A percentile compares a stretch with the other conserved stretches of the same genome.
Conservation (phyloP, 2,329 filamentous ascomycete species). For the Podosphaera xanthii region DNA sequence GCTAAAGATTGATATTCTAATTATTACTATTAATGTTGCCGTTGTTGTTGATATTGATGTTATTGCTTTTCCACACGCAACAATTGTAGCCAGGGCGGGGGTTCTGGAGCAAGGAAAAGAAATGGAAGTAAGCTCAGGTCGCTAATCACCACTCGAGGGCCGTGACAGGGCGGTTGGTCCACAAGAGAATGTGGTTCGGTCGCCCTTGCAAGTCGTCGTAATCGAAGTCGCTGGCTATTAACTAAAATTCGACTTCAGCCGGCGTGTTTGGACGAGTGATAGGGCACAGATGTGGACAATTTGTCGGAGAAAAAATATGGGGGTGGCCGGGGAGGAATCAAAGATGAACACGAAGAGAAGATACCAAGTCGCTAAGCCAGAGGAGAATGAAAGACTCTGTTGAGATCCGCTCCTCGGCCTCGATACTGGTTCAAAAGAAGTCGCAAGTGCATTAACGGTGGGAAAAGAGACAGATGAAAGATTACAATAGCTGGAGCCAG, state of each 20-base stretch:
- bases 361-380: neutral
- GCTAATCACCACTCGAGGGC: neutral
- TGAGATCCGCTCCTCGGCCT: neutral
- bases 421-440: neutral
- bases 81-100: neutral
- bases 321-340: neutral
- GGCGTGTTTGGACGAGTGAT: neutral
- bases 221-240: neutral
- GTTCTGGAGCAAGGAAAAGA: neutral
- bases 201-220: neutral
- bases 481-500: neutral
- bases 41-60: neutral
- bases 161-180: neutral
- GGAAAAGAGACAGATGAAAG: neutral
- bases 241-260: neutral
- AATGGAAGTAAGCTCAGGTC: neutral
- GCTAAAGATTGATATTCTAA: too few relatives aligned
- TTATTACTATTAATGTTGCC: too few relatives aligned
- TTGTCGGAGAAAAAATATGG: neutral
- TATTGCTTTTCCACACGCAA: neutral
- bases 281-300: neutral
- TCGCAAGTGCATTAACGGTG: neutral
- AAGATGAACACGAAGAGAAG: neutral
- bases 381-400: neutral
- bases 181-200: neutral